Evolutionary conservation across 768 basidiomycete genomes (phyloP), one percentile per base, ranked within the genome.

Genomic region (Mycena pura): DNA sequence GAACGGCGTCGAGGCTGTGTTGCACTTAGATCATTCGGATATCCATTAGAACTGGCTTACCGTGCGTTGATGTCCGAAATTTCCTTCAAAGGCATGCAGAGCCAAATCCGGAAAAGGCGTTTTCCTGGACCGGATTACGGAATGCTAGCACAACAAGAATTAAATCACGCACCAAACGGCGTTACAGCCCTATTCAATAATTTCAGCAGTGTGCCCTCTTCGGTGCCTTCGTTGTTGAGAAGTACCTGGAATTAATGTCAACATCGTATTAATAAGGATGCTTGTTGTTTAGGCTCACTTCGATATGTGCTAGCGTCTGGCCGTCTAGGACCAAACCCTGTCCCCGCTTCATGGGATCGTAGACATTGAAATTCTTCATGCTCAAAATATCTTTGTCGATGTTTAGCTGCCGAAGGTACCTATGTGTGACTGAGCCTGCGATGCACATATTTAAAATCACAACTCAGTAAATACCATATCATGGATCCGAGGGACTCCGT

Each of bases 281-380:
- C 6, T 34, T 36, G 14, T n/a, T n/a, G n/a, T n/a, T n/a, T 34
- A 22, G 19, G 67, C 74, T 40, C 51, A 95, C 94, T 82, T 99
- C 97, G 62, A 99, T 82, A 72, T 99, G 97, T 15, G 93, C 91
- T 52, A 99, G 80, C 0, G 95, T 96, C 73, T 98, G 95, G 3
- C 97, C 97, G 73, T 99, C 96, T 40, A 99, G 81, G 0, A 92
- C 83, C 55, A 99, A 76, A 25, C 88, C 92, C 70, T 89, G 82
- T n/a, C 95, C 95, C 61, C 84, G 83, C 72, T 91, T 89, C 86
- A 98, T 94, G 0, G 97, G 97, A 74, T 98, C 95, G 70, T 96
- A 97, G 36, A 97, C 82, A 67, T 98, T 96, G 83, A 99, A 99
- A 72, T 99, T 99, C 77, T 88, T 91, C 90, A 97, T 95, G 54